phyloP scores from a whole-genome alignment of 768 basidiomycete genomes.

The Amyloporia xantha region DNA sequence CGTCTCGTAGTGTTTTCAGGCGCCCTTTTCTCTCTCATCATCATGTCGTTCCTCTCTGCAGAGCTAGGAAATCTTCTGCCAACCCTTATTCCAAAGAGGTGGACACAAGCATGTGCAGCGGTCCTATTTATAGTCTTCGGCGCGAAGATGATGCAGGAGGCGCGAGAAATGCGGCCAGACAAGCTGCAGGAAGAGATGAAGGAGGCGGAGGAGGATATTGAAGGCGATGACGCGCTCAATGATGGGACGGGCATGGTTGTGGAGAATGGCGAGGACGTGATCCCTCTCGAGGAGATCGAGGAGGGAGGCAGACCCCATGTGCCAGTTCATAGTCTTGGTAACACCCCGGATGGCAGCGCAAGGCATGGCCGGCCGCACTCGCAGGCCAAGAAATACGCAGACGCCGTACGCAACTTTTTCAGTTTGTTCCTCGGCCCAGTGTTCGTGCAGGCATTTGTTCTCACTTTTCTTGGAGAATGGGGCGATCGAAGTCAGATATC shows the following conservation, averaged over 20 bases:
- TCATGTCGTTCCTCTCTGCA: constrained; percentile 94
- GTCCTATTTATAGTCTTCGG: constrained; percentile 89
- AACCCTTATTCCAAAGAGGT: constrained; percentile 64
- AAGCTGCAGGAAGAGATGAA: constrained; percentile 93
- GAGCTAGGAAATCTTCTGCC: constrained; percentile 90
- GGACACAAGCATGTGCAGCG: constrained; percentile 53
- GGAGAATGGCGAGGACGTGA: constrained; percentile 31
- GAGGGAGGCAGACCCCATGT: constrained; percentile 41
- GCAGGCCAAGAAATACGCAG: constrained; percentile 27
- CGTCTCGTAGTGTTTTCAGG: constrained; percentile 82
- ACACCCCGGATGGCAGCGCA: constrained; percentile 9
- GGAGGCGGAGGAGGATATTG: constrained; percentile 94
- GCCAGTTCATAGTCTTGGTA: constrained; percentile 2
- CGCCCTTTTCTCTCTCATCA: constrained; percentile 77
- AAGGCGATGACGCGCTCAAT: constrained; percentile 60
- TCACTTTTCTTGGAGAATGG: constrained; percentile 99
- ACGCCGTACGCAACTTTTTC: constrained; percentile 78
- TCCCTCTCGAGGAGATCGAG: constrained; percentile 73
- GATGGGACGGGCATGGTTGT: constrained; percentile 33
- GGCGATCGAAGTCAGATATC: constrained; percentile 97
- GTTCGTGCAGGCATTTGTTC: constrained; percentile 89
- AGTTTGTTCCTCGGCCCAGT: constrained; percentile 83
- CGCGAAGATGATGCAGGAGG: constrained; percentile 83
- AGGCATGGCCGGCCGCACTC: constrained; percentile 13
- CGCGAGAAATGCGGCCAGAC: constrained; percentile 67